These are phyloP conservation scores for Talaromyces sp. DNA, from an alignment of 2,329 filamentous ascomycete species.

Conservation along the genomic window DNA sequence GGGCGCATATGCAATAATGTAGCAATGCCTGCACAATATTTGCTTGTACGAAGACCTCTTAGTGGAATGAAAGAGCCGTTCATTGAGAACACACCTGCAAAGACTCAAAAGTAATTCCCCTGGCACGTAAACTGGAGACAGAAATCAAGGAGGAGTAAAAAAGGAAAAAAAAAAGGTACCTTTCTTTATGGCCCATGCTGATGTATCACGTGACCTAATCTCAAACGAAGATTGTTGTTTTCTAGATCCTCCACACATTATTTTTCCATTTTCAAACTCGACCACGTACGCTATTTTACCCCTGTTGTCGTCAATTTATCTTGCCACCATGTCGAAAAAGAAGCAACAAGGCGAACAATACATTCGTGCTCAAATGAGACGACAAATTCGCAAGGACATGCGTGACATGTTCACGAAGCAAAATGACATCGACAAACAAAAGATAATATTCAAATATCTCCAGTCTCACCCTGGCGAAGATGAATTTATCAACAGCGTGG, in stretches of 20 bases:
- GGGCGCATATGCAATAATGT: not conserved
- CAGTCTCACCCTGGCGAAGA: not conserved
- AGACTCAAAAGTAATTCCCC: not conserved
- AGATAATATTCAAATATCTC: not conserved
- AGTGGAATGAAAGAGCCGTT: not conserved
- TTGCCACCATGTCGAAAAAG: not conserved
- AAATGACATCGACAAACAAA: constrained; percentile 2
- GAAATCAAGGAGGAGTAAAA: not conserved
- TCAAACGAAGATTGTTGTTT: not conserved
- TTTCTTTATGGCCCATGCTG: not conserved
- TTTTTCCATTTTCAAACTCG: not conserved
- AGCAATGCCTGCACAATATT: not conserved
- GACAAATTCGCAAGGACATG: constrained; percentile 10
- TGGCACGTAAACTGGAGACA: too few relatives aligned
- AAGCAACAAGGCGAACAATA: not conserved
- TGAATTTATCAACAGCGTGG: constrained; percentile 3
- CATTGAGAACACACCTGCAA: not conserved
- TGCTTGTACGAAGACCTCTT: not conserved
- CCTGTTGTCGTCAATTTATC: not conserved
- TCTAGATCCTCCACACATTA: not conserved
- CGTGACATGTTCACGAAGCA: constrained; percentile 1
- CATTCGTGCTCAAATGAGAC: not conserved
- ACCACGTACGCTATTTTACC: not conserved
- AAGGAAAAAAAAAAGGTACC: not conserved
- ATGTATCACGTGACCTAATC: not conserved